Evolutionary conservation across 2,329 filamentous ascomycete genomes (phyloP), one percentile per base, ranked within the genome.

Genomic region (Penicillium sp.): DNA sequence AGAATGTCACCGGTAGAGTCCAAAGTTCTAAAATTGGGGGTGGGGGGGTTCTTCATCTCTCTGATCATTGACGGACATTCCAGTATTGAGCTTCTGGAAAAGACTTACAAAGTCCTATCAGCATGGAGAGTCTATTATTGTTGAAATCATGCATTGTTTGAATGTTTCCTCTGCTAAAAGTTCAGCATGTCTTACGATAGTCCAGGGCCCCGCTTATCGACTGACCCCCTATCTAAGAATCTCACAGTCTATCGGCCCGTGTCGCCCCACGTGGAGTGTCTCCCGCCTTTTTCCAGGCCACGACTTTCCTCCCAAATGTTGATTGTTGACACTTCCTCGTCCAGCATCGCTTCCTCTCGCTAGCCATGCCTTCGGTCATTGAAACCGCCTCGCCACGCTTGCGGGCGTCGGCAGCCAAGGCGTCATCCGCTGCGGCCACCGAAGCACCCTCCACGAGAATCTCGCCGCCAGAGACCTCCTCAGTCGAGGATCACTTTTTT

Each of bases 401-500:
- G 55, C 71, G 73, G 60, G 68, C 72, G 60, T 70, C 70, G 44
- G 69, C 72, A 56, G 63, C 66, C 36, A 74, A 69, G 61, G 59
- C 61, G 44, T 61, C 69, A 43, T 53, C 49, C 44, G n/a, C 66
- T 47, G 49, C 62, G 57, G 22, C 59, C 46, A 58, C 64, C 39
- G 62, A 67, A 24, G 54, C 67, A 39, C 52, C 60, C 18, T 64
- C 69, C 14, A 46, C 63, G 47, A 67, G 68, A 67, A 67, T 68
- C 50, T 58, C 71, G 49, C 71, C 74, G 52, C 72, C 74, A 36
- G 66, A 72, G 46, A 55, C 64, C 35, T 71, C 73, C 39, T 65
- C 70, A 4, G 70, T 74, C 7, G 78, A 79, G 16, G 79, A 87
- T 62, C 84, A 88, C 75, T 98, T 98, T 83, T 96, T 96, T 81